A percentile compares a stretch with the other conserved stretches of the same genome.
Conservation (phyloP, 495 filamentous ascomycete genomes). For the Penicillium taxi region DNA sequence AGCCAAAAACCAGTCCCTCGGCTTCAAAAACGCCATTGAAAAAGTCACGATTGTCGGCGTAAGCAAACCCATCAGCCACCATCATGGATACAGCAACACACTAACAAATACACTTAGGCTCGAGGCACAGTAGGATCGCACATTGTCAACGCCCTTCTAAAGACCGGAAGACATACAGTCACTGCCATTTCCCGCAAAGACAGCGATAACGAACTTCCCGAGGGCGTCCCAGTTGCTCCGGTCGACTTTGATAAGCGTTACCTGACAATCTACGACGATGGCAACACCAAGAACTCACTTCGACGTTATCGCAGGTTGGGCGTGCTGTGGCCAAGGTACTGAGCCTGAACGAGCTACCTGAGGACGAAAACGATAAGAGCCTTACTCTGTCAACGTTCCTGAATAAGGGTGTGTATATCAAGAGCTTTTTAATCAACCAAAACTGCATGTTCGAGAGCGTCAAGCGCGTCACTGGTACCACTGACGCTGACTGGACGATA, state of each 20-base stretch:
- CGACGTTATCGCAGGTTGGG: slow-evolving; percentile 40
- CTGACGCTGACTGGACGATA: slow-evolving; percentile 48
- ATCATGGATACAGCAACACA: slow-evolving; percentile 1
- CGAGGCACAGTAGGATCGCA: slow-evolving; percentile 50
- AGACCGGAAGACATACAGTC: slow-evolving; percentile 43
- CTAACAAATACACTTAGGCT: slow-evolving; percentile 34
- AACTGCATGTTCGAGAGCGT: slow-evolving; percentile 45
- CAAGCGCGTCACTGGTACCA: slow-evolving; percentile 47
- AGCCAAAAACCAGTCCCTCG: slow-evolving; percentile 28
- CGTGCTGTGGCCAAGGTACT: slow-evolving; percentile 40
- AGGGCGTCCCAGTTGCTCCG: slow-evolving; percentile 34
- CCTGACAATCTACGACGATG: slow-evolving; percentile 44
- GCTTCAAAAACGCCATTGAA: slow-evolving; percentile 35
- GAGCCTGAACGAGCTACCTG: slow-evolving; percentile 36
- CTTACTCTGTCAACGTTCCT: slow-evolving; percentile 27
- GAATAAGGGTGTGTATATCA: slow-evolving; percentile 39
- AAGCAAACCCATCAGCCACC: slow-evolving; percentile 9
- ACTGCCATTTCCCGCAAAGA: slow-evolving; percentile 46
- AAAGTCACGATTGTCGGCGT: slow-evolving; percentile 44
- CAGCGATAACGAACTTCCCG: slow-evolving; percentile 33
- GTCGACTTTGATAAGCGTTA: slow-evolving; percentile 35
- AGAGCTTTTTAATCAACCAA: slow-evolving; percentile 43
- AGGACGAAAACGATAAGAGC: slow-evolving; percentile 35
- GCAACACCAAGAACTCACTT: slow-evolving; percentile 30
- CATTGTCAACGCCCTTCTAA: slow-evolving; percentile 42